Conservation (phyloP, 441 rosid genomes). For the Populus trichocarpa region DNA sequence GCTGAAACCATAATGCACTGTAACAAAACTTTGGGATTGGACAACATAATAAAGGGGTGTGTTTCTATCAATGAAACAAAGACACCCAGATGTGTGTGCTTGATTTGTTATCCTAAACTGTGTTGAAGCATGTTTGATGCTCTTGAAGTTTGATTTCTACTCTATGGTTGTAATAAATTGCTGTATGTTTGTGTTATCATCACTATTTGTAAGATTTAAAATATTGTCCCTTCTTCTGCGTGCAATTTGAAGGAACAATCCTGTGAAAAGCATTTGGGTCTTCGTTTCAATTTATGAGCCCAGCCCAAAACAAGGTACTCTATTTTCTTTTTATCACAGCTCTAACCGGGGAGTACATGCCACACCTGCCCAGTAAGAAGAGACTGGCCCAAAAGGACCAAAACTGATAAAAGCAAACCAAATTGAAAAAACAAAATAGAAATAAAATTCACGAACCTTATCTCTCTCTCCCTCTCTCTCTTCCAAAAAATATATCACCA, state of each 20-base stretch:
- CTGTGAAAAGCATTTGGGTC: background rate
- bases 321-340: background rate
- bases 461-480: background rate
- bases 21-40: background rate
- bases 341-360: background rate
- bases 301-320: too few species aligned
- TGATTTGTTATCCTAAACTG: constrained; percentile 3
- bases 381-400: background rate
- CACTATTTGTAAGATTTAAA: background rate
- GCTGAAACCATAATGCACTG: constrained; percentile 23
- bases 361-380: background rate
- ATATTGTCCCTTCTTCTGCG: background rate
- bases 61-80: constrained; percentile 4
- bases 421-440: background rate
- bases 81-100: constrained; percentile 2
- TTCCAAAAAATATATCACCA: background rate
- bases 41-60: constrained; percentile 9
- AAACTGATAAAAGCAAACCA: background rate
- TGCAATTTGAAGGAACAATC: background rate
- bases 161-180: constrained; percentile 6
- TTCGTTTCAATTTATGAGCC: background rate
- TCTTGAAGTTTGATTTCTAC: constrained; percentile 3
- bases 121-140: constrained; percentile 10
- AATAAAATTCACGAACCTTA: background rate
- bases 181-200: background rate